Conservation (phyloP, 331 rosid genomes). For the Erythrophleum ivorense region DNA sequence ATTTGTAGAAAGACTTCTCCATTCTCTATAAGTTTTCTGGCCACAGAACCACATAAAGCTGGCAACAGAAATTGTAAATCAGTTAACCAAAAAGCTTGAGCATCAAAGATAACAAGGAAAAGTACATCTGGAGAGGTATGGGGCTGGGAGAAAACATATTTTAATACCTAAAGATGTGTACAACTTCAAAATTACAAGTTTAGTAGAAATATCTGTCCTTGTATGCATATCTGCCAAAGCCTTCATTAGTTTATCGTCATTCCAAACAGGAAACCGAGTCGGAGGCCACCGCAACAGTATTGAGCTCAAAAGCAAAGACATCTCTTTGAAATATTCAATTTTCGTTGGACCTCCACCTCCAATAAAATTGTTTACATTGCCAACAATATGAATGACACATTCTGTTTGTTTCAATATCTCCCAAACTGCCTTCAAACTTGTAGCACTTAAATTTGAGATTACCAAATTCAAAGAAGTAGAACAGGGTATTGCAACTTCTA, state of each 20-base stretch:
- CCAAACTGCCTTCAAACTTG: conserved; percentile 66
- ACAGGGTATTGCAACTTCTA: conserved; percentile 60
- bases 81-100: conserved; percentile 31
- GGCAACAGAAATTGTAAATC: conserved; percentile 42
- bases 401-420: conserved; percentile 59
- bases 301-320: conserved; percentile 76
- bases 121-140: not conserved
- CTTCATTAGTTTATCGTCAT: conserved; percentile 60
- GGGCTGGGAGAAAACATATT: conserved; percentile 4
- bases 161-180: conserved; percentile 82
- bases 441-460: conserved; percentile 60
- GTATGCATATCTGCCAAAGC: conserved; percentile 51
- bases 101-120: conserved; percentile 30
- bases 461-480: conserved; percentile 67
- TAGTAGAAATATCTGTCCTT: conserved; percentile 47
- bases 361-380: conserved; percentile 47
- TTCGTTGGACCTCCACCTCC: conserved; percentile 47
- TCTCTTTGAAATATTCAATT: conserved; percentile 60
- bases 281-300: conserved; percentile 72
- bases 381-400: conserved; percentile 49
- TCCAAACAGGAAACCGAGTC: conserved; percentile 73
- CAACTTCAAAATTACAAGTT: conserved; percentile 69
- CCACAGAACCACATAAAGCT: conserved; percentile 83
- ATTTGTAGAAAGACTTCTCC: conserved; percentile 61
- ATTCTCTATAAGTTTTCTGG: conserved; percentile 59